phyloP scores from a whole-genome alignment of 2,329 filamentous ascomycete species.

The Colletotrichum sp. region DNA sequence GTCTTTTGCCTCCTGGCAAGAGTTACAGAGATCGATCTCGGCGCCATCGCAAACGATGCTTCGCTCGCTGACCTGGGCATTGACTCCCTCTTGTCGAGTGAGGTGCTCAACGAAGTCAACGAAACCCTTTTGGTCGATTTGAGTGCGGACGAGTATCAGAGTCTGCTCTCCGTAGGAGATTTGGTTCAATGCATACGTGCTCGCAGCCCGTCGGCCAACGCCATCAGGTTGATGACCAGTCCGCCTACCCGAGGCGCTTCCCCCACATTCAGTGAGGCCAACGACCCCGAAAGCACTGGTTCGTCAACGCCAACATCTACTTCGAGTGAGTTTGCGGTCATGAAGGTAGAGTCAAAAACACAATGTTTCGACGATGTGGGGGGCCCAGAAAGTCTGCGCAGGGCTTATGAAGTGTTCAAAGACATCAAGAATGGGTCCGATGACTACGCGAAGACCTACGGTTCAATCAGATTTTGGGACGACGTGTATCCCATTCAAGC shows the following conservation, averaged over 20 bases:
- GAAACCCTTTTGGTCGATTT: neutral
- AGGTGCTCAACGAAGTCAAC: neutral
- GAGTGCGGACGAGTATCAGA: neutral
- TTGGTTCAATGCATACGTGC: neutral
- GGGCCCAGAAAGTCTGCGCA: neutral
- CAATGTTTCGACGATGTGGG: neutral
- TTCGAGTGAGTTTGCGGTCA: neutral
- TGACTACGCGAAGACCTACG: neutral
- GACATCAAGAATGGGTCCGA: neutral
- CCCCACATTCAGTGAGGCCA: neutral
- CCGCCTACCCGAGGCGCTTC: neutral
- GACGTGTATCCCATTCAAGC: conserved; percentile 30
- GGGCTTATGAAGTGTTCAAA: neutral
- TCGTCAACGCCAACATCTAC: neutral
- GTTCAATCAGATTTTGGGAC: conserved; percentile 25
- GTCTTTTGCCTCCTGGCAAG: neutral
- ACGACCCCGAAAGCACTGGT: neutral
- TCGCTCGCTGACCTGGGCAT: neutral
- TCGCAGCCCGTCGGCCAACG: neutral
- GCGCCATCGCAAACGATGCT: neutral
- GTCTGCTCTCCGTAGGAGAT: neutral
- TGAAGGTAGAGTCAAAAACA: neutral
- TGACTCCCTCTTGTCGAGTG: neutral
- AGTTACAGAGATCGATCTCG: neutral
- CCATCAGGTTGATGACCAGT: neutral